phyloP scores from a whole-genome alignment of 345 rosid genomes.

The Brassica carinata region DNA sequence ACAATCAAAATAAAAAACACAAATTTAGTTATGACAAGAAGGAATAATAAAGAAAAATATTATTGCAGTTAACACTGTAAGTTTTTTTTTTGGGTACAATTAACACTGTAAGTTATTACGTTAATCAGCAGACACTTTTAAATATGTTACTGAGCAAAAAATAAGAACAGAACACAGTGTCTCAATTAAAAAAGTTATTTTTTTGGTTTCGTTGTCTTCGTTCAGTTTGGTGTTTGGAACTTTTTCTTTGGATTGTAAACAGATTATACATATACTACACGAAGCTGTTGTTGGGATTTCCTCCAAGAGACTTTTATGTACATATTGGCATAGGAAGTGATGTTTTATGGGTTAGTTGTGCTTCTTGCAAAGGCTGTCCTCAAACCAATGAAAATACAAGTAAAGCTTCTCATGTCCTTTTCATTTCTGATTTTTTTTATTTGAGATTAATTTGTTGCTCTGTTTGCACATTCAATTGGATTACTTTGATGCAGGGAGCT shows the following conservation, averaged over 20 bases:
- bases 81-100: no score
- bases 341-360: constrained; percentile 91
- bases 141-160: no score
- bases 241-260: not conserved
- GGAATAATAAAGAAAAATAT: no score
- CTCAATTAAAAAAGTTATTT: not conserved
- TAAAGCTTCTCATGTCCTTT: constrained; percentile 22
- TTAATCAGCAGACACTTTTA: no score
- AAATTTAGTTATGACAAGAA: no score
- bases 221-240: not conserved
- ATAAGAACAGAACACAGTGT: not conserved
- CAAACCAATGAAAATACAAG: constrained; percentile 75
- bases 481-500: constrained; percentile 77
- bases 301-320: constrained; percentile 82
- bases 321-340: constrained; percentile 96
- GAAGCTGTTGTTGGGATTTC: constrained; percentile 74
- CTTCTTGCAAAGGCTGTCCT: constrained; percentile 88
- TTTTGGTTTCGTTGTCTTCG: not conserved
- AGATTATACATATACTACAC: constrained; percentile 73
- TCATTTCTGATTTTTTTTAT: not conserved
- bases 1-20: no score
- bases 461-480: constrained; percentile 69
- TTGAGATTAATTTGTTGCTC: not conserved
- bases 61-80: no score
- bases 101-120: no score